Percentiles rank a stretch among this genome's conserved stretches.
Conservation (phyloP, 306 rosid genomes). For the Luffa acutangula region DNA sequence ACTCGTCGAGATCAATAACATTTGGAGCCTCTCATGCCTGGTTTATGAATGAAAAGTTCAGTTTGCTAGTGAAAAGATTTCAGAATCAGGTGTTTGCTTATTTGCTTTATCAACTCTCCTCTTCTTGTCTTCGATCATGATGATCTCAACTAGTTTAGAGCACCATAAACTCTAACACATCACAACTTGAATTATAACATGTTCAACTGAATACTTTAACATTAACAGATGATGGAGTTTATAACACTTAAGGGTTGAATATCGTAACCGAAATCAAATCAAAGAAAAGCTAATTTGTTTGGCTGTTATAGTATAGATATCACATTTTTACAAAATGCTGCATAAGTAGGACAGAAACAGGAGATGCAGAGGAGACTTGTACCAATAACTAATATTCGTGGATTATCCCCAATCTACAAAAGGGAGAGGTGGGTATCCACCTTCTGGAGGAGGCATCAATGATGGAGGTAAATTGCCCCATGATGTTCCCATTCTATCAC, state of each 20-base stretch:
- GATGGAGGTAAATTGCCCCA: constrained; percentile 76
- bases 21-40: background rate
- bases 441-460: constrained; percentile 56
- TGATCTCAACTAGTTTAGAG: background rate
- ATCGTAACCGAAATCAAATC: background rate
- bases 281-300: background rate
- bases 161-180: background rate
- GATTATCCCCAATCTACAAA: constrained; percentile 54
- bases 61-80: background rate
- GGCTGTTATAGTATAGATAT: background rate
- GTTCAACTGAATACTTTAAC: background rate
- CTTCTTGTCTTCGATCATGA: background rate
- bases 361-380: background rate
- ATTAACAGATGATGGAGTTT: background rate
- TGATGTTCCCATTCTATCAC: constrained; percentile 34
- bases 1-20: background rate
- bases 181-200: background rate
- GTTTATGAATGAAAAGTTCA: constrained; percentile 8
- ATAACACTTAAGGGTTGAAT: background rate
- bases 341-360: background rate
- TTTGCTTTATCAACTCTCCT: background rate
- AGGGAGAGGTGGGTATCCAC: constrained; percentile 43
- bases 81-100: background rate
- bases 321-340: background rate
- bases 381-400: background rate